Conservation (phyloP, 305 asterid species). For the Solanum aculeatissimum region DNA sequence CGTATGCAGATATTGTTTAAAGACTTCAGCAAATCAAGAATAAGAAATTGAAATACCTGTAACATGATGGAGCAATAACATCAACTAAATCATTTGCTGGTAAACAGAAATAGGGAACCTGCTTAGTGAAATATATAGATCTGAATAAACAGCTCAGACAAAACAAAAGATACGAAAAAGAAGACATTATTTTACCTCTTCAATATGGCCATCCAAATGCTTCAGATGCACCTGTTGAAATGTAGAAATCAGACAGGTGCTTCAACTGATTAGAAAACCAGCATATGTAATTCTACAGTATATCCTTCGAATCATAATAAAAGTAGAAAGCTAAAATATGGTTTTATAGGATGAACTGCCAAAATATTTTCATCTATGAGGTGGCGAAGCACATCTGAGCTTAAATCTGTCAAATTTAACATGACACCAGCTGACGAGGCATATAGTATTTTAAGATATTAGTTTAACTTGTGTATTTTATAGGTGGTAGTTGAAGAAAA, state of each 20-base stretch:
- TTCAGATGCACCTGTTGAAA: constrained; percentile 77
- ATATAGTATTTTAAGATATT: not conserved
- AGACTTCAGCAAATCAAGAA: not conserved
- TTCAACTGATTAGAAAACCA: not conserved
- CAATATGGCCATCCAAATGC: constrained; percentile 96
- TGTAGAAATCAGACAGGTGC: constrained; percentile 1
- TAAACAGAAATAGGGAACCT: constrained; percentile 99
- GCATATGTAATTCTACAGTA: not conserved
- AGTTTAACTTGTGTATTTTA: not conserved
- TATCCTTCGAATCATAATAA: not conserved
- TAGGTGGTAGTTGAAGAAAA: not conserved
- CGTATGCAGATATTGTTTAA: not conserved
- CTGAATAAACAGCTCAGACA: constrained; percentile 23
- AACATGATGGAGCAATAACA: constrained; percentile 98
- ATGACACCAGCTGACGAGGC: not conserved
- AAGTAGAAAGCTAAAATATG: not conserved
- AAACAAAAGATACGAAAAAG: constrained; percentile 17
- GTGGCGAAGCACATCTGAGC: not conserved
- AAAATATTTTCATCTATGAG: not conserved
- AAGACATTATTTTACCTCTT: constrained; percentile 49
- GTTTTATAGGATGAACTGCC: not conserved
- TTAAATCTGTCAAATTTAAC: not conserved
- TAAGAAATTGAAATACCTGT: constrained; percentile 45
- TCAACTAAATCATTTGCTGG: constrained; percentile 97
- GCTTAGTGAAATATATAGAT: constrained; percentile 25